Conservation (phyloP, 805 yeast genomes). For the Lachancea nothofagi region DNA sequence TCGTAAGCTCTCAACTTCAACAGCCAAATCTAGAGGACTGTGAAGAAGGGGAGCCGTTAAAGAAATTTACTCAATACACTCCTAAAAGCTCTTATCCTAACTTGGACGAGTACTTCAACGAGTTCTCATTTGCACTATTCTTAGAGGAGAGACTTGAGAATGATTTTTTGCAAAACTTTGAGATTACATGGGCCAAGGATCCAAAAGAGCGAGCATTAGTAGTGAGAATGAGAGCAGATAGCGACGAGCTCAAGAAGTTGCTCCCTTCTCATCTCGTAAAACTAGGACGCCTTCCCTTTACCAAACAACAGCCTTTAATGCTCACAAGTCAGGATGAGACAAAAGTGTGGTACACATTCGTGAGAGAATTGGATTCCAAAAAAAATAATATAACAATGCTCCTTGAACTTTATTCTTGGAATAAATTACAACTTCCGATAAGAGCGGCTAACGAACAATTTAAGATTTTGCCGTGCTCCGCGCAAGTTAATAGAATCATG, state of each 20-base stretch:
- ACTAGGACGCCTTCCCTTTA: slow-evolving; percentile 54
- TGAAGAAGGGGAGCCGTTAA: slow-evolving; percentile 33
- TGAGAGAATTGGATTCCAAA: slow-evolving; percentile 38
- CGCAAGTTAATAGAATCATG: slow-evolving; percentile 57
- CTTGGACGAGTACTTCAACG: slow-evolving; percentile 48
- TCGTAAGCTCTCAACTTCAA: background rate
- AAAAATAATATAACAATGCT: slow-evolving; percentile 36
- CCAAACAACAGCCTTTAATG: slow-evolving; percentile 52
- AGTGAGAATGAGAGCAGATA: slow-evolving; percentile 21
- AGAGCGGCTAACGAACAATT: slow-evolving; percentile 32
- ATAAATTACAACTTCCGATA: slow-evolving; percentile 44
- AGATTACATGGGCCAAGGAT: slow-evolving; percentile 49
- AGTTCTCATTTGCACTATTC: slow-evolving; percentile 56
- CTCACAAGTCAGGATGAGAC: slow-evolving; percentile 44
- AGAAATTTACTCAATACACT: slow-evolving; percentile 32
- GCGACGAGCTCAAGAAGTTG: slow-evolving; percentile 41
- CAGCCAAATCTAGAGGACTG: slow-evolving; percentile 7
- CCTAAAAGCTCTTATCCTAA: slow-evolving; percentile 46
- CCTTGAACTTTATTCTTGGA: slow-evolving; percentile 55
- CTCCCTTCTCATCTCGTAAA: slow-evolving; percentile 48
- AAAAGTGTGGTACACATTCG: slow-evolving; percentile 56
- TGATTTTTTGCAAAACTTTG: slow-evolving; percentile 43
- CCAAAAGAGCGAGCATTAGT: slow-evolving; percentile 35
- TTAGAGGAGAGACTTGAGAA: slow-evolving; percentile 53
- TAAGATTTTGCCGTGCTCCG: slow-evolving; percentile 54